A percentile compares a stretch with the other conserved stretches of the same genome.
phyloP scores from a whole-genome alignment of 257 asterid species.

The Striga asiatica region DNA sequence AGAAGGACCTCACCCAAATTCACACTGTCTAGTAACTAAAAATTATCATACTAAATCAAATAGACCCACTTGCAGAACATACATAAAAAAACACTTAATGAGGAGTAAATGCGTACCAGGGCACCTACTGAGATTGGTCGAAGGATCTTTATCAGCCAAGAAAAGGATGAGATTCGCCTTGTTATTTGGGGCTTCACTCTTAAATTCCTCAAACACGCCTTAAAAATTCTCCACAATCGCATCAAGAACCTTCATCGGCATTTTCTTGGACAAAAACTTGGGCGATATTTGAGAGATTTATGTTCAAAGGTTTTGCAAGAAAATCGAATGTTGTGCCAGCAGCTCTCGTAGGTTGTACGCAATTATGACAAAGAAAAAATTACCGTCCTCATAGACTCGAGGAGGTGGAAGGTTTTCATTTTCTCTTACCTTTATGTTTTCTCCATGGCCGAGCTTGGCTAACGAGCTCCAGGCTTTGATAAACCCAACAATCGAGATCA shows the following conservation, averaged over 20 bases:
- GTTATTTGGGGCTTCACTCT: constrained; percentile 39
- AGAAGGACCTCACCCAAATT: too few relatives aligned
- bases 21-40: too few relatives aligned
- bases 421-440: too few relatives aligned
- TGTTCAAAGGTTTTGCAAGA: not conserved
- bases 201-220: constrained; percentile 45
- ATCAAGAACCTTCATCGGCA: constrained; percentile 70
- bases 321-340: not conserved
- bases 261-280: constrained; percentile 11
- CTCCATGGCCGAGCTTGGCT: too few relatives aligned
- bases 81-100: not conserved
- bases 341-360: too few relatives aligned
- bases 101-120: constrained; percentile 45
- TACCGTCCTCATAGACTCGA: too few relatives aligned
- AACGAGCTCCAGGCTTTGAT: too few relatives aligned
- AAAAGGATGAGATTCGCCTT: constrained; percentile 72
- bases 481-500: too few relatives aligned
- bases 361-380: too few relatives aligned
- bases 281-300: not conserved
- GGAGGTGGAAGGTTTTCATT: too few relatives aligned
- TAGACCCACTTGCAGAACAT: not conserved
- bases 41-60: not conserved
- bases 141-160: constrained; percentile 80
- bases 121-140: constrained; percentile 92
- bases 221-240: constrained; percentile 57